Evolutionary conservation across 495 filamentous ascomycete species (phyloP).

Genomic region (Cercophora sp.): DNA sequence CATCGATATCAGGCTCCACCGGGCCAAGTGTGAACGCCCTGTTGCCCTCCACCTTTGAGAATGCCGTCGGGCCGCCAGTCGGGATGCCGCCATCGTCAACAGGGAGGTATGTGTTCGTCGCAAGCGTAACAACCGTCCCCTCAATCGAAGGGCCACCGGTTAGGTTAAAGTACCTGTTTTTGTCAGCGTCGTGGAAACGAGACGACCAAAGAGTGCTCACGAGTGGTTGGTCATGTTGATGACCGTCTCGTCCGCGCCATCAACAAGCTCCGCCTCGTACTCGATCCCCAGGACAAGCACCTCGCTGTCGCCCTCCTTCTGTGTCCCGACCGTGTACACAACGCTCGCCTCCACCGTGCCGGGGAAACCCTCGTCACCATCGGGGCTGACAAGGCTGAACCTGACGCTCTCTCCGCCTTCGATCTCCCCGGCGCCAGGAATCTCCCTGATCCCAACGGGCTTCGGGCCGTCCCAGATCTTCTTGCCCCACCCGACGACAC

Average conservation of each 20-base stretch:
- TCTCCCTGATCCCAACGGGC: conserved; percentile 45
- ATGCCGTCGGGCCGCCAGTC: conserved; percentile 50
- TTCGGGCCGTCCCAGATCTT: conserved; percentile 73
- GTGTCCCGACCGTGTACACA: conserved; percentile 70
- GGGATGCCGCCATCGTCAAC: conserved; percentile 69
- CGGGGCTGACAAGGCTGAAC: conserved; percentile 66
- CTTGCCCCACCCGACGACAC: conserved; percentile 79
- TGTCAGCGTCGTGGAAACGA: no score
- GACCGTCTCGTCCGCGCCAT: conserved; percentile 76
- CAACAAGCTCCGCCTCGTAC: conserved; percentile 80
- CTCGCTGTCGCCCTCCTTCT: conserved; percentile 56
- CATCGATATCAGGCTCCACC: conserved; percentile 71
- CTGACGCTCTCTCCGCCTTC: conserved; percentile 71
- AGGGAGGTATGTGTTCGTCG: conserved; percentile 68
- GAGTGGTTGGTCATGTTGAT: conserved; percentile 94
- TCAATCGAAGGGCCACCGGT: conserved; percentile 61
- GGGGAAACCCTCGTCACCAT: conserved; percentile 84
- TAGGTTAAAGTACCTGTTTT: conserved; percentile 90
- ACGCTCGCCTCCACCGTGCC: conserved; percentile 76
- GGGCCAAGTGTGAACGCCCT: conserved; percentile 64
- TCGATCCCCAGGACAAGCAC: conserved; percentile 70
- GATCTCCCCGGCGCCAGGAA: conserved; percentile 48
- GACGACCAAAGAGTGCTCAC: conserved; percentile 54
- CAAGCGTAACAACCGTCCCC: conserved; percentile 69
- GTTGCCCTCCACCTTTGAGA: conserved; percentile 58